Conservation (phyloP, 768 basidiomycete species). For the Jaapia argillacea region DNA sequence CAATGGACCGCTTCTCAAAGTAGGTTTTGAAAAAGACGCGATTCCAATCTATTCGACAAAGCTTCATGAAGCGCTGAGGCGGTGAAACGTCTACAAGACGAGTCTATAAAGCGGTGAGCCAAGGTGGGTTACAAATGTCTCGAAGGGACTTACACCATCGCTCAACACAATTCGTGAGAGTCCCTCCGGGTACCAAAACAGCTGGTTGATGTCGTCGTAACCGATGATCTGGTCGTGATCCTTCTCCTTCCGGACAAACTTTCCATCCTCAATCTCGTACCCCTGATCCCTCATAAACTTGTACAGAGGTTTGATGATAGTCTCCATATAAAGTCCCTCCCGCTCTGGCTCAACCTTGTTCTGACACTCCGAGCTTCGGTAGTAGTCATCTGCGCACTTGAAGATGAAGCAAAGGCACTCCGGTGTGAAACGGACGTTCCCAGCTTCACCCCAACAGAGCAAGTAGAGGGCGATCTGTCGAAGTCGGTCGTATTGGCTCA, state of each 20-base stretch:
- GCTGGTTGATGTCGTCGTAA: constrained; percentile 99
- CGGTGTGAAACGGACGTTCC: constrained; percentile 94
- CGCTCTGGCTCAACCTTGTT: constrained; percentile 87
- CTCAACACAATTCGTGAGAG: constrained; percentile 83
- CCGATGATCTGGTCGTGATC: constrained; percentile 96
- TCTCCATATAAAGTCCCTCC: constrained; percentile 87
- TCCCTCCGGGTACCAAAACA: constrained; percentile 99
- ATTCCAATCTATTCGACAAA: constrained; percentile 89
- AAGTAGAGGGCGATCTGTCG: constrained; percentile 94
- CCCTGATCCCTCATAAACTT: constrained; percentile 95
- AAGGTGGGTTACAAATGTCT: constrained; percentile 1
- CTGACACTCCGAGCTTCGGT: constrained; percentile 96
- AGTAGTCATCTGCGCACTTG: constrained; percentile 99
- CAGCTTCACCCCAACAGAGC: constrained; percentile 97
- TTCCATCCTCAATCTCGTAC: constrained; percentile 91
- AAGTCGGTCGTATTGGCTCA: constrained; percentile 97
- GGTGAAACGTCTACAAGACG: constrained; percentile 89
- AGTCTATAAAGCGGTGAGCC: constrained; percentile 35
- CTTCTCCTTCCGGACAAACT: constrained; percentile 88
- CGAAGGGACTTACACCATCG: constrained; percentile 67
- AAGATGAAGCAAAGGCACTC: constrained; percentile 99
- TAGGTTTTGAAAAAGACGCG: constrained; percentile 98
- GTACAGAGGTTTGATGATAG: constrained; percentile 92
- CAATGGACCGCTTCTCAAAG: constrained; percentile 88
- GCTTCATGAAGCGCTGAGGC: constrained; percentile 86